Evolutionary conservation across 495 filamentous ascomycete species (phyloP), one percentile per base, ranked within the genome.

Genomic region (Aspergillus wentii): DNA sequence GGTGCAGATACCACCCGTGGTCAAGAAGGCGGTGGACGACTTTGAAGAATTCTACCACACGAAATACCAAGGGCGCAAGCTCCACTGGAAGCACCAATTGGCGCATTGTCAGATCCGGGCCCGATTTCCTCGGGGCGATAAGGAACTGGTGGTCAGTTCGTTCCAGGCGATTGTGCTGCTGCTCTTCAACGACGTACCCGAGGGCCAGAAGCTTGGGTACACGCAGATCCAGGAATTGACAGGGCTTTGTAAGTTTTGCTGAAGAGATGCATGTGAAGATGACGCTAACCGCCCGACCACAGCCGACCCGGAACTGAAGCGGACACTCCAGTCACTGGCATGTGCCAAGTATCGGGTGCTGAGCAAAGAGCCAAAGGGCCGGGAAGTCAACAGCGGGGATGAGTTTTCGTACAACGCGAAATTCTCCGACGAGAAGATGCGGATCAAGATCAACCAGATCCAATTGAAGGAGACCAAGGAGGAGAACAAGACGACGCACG

Each of bases 401-500:
- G 78, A 75, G 9, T 99, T 99, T 52, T 70, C 71, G 0, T 76
- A 92, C 43, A 97, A 97, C 61, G 45, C 68, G 17, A 55, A 49
- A 13, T 99, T 99, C 61, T 64, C 64, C 13, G 83, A 95, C 47
- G 72, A 75, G 18, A 94, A 95, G 62, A 86, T 83, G 63, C 82
- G 88, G 40, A 82, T 99, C 63, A 97, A 99, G 69, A 95, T 97
- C 71, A 98, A 97, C 64, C 87, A 94, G 62, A 88, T 99, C 41
- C 94, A 99, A 62, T 74, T 96, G 32, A 91, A 90, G 58, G 94
- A 97, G 65, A 97, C 94, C 6, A 78, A 76, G 42, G 71, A 84
- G 51, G 92, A 99, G 68, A 95, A 95, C 58, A 83, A 88, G 59
- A 85, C 83, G 49, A 97, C 89, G 2, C 88, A 96, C 56, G 83